phyloP scores from a whole-genome alignment of 148 eudicot genomes.

The Diospyros lotus region DNA sequence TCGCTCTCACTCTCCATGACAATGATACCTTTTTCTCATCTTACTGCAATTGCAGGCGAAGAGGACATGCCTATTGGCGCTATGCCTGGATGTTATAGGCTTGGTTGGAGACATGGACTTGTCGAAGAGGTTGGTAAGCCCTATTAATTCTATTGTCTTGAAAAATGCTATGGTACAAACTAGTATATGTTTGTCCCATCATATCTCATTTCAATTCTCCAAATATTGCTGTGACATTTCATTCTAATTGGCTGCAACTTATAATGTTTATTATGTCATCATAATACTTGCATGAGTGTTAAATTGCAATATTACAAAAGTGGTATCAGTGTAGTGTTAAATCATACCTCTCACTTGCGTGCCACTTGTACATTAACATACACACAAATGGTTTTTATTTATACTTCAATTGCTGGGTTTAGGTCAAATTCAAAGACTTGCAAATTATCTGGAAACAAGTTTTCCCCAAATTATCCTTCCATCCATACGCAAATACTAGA shows the following conservation, averaged over 20 bases:
- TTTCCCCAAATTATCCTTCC: not conserved
- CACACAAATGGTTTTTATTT: not conserved
- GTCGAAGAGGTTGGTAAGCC: slow-evolving; percentile 69
- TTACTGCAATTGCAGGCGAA: slow-evolving; percentile 50
- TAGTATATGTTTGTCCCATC: no score
- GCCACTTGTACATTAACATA: not conserved
- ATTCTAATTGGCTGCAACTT: not conserved
- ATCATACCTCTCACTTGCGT: not conserved
- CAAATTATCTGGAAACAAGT: not conserved
- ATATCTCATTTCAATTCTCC: not conserved
- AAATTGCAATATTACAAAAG: not conserved
- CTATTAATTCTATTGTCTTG: not conserved
- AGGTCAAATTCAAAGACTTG: not conserved
- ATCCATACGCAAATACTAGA: no score
- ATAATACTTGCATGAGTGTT: not conserved
- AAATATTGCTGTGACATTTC: not conserved
- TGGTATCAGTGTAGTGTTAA: not conserved
- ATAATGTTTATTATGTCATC: not conserved
- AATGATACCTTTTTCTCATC: slow-evolving; percentile 7
- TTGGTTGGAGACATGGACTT: slow-evolving; percentile 98
- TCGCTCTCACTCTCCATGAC: not conserved
- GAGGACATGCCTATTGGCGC: slow-evolving; percentile 96
- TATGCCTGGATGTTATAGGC: slow-evolving; percentile 98
- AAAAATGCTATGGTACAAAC: not conserved
- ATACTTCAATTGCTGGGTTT: not conserved